A percentile compares a stretch with the other conserved stretches of the same genome.
phyloP scores from a whole-genome alignment of 371 early-diverging fungal genomes.

The Dinochytrium kinnereticum region DNA sequence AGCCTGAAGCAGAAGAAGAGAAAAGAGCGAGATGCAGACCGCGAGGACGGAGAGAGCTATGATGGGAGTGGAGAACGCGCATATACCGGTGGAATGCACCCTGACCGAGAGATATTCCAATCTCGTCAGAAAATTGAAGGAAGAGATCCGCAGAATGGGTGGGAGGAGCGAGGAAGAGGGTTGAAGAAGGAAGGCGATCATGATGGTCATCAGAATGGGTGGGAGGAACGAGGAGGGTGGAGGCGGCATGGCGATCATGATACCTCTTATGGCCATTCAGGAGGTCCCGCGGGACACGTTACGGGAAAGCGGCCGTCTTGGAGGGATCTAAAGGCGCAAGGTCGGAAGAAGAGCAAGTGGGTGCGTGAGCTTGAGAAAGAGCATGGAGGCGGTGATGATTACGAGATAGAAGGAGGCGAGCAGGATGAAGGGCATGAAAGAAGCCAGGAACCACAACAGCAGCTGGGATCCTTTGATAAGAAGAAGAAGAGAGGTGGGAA shows the following conservation, averaged over 20 bases:
- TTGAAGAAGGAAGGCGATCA: background rate
- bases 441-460: background rate
- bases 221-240: background rate
- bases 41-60: background rate
- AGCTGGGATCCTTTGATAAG: background rate
- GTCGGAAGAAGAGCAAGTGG: background rate
- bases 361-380: background rate
- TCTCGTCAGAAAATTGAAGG: background rate
- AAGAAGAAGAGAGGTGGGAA: slow-evolving; percentile 39
- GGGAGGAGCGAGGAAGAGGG: background rate
- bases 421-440: slow-evolving; percentile 5
- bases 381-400: slow-evolving; percentile 18
- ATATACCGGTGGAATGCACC: too few species aligned
- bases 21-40: background rate
- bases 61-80: background rate
- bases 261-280: too few species aligned
- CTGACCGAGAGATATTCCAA: background rate
- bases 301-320: background rate
- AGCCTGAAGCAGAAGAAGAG: background rate
- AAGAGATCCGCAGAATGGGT: background rate
- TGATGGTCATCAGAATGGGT: background rate
- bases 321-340: slow-evolving; percentile 9
- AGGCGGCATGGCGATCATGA: background rate
- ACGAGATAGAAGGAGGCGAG: slow-evolving; percentile 18
- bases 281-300: background rate